A percentile compares a stretch with the other conserved stretches of the same genome.
These are phyloP conservation scores for Aureobasidium sp. DNA, from an alignment of 2,329 filamentous ascomycete genomes.

Conservation along the genomic window DNA sequence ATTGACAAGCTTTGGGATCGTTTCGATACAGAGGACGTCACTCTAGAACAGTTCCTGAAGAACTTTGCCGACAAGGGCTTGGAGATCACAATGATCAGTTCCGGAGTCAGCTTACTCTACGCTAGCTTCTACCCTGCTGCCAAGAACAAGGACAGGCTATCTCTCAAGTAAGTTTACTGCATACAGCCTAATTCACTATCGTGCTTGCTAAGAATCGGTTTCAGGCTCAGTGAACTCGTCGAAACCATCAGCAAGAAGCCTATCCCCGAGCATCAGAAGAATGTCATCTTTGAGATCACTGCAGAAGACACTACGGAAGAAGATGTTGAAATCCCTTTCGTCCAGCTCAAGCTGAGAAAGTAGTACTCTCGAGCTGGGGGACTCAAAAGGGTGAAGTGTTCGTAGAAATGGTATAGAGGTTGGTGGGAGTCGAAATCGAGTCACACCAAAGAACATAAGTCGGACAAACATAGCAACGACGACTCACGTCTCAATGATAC, in stretches of 20 bases:
- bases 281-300: slow-evolving; percentile 93
- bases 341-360: slow-evolving; percentile 71
- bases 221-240: slow-evolving; percentile 78
- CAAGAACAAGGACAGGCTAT: slow-evolving; percentile 73
- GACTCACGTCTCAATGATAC: background rate
- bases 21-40: slow-evolving; percentile 83
- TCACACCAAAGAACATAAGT: background rate
- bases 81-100: slow-evolving; percentile 85
- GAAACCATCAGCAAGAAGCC: slow-evolving; percentile 87
- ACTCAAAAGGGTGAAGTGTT: background rate
- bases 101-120: slow-evolving; percentile 91
- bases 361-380: slow-evolving; percentile 18
- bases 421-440: background rate
- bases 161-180: slow-evolving; percentile 52
- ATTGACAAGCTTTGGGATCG: slow-evolving; percentile 98
- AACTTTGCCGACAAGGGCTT: slow-evolving; percentile 76
- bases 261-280: slow-evolving; percentile 84
- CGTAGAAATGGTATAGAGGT: background rate
- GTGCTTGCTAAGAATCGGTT: slow-evolving; percentile 24
- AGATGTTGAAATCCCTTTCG: slow-evolving; percentile 94
- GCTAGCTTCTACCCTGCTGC: slow-evolving; percentile 84
- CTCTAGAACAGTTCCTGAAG: slow-evolving; percentile 73
- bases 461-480: background rate
- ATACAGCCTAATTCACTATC: background rate
- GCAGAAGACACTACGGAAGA: slow-evolving; percentile 82